Base-by-base conservation (phyloP, 2,329 filamentous ascomycete genomes). In the Teratosphaeriaceae sp. region DNA sequence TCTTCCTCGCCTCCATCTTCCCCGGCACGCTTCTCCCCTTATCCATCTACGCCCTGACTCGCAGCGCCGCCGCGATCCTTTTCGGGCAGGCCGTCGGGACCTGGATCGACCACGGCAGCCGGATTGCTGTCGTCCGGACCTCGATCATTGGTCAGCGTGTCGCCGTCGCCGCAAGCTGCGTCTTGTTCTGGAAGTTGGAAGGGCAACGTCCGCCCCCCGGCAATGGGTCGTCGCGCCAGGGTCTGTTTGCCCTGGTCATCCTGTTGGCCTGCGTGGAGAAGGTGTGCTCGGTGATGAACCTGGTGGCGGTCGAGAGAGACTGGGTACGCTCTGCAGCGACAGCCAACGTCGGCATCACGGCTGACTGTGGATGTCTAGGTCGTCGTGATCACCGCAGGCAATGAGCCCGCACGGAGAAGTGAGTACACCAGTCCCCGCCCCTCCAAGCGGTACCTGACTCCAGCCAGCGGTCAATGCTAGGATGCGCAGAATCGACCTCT, bases 241-340 rank as follows among this genome's bases (percentile, higher is more conserved):
- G 20, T 20, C 16, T 8, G 6, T 19, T n/a, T n/a, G 8, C 8
- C 8, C 24, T 27, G 19, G 15, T 5, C 21, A 11, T 15, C 21
- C 8, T 20, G 18, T 18, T 86, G 34, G 80, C 81, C 1, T 84
- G 82, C 43, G 55, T 82, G 1, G 85, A 88, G 62, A 88, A 88
- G 58, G 61, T 86, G 7, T 72, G 70, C 12, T 72, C 79, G 1
- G 71, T 81, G 5, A 71, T 79, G 59, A 88, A 87, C 57, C 69
- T 77, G 0, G 75, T 88, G 1, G 70, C 84, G 0, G 73, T 88
- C 0, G 84, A 88, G 59, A 69, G 79, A 54, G 84, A 88, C 53
- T 87, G 84, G 83, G 72, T 78, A 49, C 38, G 65, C 76, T 38
- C 41, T 49, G 61, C 55, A 27, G 24, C n/a, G n/a, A 27, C 24